Evolutionary conservation across 2,329 filamentous ascomycete genomes (phyloP), one percentile per base, ranked within the genome.

Genomic region (Diaporthe citri): DNA sequence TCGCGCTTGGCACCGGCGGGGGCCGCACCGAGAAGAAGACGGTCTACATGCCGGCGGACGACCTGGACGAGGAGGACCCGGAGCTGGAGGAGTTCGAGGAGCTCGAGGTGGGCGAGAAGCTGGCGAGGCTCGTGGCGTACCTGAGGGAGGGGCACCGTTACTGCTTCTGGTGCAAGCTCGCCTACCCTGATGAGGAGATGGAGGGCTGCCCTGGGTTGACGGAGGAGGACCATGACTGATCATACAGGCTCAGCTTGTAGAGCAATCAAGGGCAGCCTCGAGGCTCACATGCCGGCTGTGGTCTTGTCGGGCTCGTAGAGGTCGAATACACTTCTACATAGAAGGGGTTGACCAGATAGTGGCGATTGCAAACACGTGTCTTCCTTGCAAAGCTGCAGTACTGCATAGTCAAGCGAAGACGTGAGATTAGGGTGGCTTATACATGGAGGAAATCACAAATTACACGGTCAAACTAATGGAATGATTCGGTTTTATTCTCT

Each of bases 81-180:
- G 95, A 98, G 82, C 85, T 98, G 74, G 92, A 96, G 39, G 92
- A 91, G 74, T 98, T 97, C 79, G 92, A 95, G 80, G 90, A 89
- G 2, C 85, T 96, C 59, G 89, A 92, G 31, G 87, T 91, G 2
- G 85, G 86, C 1, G 93, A 97, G 79, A 90, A 91, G 78, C 84
- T 98, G 76, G 85, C 86, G 12, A 90, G 87, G 78, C 83, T 97
- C 20, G 88, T 98, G 13, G 82, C 85, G 25, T 92, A 94, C 83
- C 83, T 99, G 72, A 90, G 97, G 51, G 87, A 91, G 66, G 89
- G 90, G 80, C 91, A 95, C 80, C 84, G 88, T 59, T 99, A 99
- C 82, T 99, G 97, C 85, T 98, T 98, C 82, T 99, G 96, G 94
- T 99, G 97, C 85, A 98, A 98, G 83, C 93, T 90, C 83, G 87